Conservation (phyloP, 2,329 filamentous ascomycete genomes). For the Alternaria panax region DNA sequence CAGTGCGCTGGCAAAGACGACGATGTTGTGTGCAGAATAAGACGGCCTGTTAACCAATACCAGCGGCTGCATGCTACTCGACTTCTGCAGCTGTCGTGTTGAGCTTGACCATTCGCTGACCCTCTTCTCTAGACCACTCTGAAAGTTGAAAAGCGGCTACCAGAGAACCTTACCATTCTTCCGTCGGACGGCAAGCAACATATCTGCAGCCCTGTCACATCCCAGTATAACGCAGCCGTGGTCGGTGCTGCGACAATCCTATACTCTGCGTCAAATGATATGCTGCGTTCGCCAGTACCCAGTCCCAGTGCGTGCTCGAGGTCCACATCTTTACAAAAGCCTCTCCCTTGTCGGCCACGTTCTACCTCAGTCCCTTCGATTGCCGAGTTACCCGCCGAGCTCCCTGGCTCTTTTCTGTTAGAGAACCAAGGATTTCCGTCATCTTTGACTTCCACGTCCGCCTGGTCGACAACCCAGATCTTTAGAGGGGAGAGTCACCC, state of each 20-base stretch:
- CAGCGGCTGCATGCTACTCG: constrained; percentile 12
- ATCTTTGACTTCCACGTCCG: constrained; percentile 19
- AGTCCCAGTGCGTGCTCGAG: constrained; percentile 40
- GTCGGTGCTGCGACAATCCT: constrained; percentile 46
- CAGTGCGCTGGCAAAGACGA: constrained; percentile 43
- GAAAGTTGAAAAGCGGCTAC: constrained; percentile 32
- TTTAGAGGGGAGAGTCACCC: constrained; percentile 20
- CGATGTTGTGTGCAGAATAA: constrained; percentile 44
- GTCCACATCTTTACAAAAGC: constrained; percentile 43
- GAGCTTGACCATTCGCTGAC: constrained; percentile 44
- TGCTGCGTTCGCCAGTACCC: constrained; percentile 51
- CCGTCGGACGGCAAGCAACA: constrained; percentile 32
- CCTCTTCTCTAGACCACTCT: constrained; percentile 31
- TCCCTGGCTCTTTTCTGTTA: constrained; percentile 40
- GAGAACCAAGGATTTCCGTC: constrained; percentile 45
- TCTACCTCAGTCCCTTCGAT: constrained; percentile 52
- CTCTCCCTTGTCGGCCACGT: constrained; percentile 49
- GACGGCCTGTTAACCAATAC: constrained; percentile 26
- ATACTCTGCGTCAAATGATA: constrained; percentile 53
- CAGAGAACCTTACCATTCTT: constrained; percentile 42
- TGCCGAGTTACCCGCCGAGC: constrained; percentile 43
- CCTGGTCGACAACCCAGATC: constrained; percentile 20
- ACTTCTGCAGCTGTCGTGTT: constrained; percentile 39
- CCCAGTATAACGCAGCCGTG: constrained; percentile 39
- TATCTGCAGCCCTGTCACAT: constrained; percentile 34